Evolutionary conservation across 176 grass and related monocot species (phyloP), one percentile per base, ranked within the genome.

Genomic region (Aechmea fasciata): DNA sequence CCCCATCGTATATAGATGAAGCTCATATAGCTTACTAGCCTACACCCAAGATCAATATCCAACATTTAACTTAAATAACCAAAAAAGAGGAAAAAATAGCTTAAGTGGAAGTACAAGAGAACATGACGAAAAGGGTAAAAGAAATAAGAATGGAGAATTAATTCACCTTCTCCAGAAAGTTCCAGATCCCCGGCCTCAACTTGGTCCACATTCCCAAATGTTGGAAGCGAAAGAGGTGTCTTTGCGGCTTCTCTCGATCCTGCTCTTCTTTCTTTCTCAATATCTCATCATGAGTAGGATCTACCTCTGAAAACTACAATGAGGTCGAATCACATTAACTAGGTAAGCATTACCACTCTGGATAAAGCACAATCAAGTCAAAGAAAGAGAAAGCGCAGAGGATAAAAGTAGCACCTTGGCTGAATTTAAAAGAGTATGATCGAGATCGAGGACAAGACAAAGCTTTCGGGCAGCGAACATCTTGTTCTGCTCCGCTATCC

Each of bases 181-280:
- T 99, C 94, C 94, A 99, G 49, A 99, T 93, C 73, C 94, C 94
- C 41, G 94, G 90, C 54, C 94, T 89, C 66, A 99, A 80, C 57
- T 99, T 99, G 13, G 94, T 99, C 94, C 94, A 99, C 94, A 99
- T 99, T 71, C 76, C 57, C 94, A 99, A 93, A 74, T 99, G 94
- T 29, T 85, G 87, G 47, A 99, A 88, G 15, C 84, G 63, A 71
- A 84, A 99, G 23, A 99, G 80, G 90, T 99, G 90, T 5, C 82
- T 78, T 51, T 99, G 87, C 51, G 75, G 77, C 72, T 80, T 82
- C 69, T 79, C 85, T 50, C 79, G 71, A 71, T 99, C 90, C 66
- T 88, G 86, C 71, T 99, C 94, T 75, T 93, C 94, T 85, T 93
- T 93, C 80, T 90, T 89, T 24, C 94, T 71, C 73, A 99, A 81